Evolutionary conservation across 2,329 filamentous ascomycete species (phyloP), one percentile per base, ranked within the genome.

Genomic region (Lachnellula occidentalis): DNA sequence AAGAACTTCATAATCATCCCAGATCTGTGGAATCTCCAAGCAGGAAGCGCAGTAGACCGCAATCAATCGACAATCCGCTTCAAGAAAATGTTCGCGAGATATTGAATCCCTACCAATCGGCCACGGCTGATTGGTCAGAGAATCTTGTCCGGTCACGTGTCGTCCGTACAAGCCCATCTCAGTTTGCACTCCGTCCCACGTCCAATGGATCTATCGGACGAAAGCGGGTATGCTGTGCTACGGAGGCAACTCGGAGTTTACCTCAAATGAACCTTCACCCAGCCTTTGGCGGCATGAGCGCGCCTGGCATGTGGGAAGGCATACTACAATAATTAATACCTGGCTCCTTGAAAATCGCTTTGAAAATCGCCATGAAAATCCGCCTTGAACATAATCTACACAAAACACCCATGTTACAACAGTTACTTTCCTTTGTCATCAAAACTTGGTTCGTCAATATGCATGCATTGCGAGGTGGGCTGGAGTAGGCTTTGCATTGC

Each of bases 31-130:
- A 75, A 51, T 70, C 69, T 15, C 66, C 71, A 15, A 64, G 63
- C 66, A 61, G 63, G 55, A 88, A 88, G 74, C 79, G 85, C 61
- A 80, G 78, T 64, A 76, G 83, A 49, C 77, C 82, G 14, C 64
- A 72, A 7, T 86, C 82, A 14, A 75, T 80, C 53, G 83, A 87
- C 37, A 73, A 76, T 54, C 71, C 74, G n/a, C 73, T 85, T 8
- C 85, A 88, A 65, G 82, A 87, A 56, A 85, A 86, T 55, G 85
- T 88, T 11, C 82, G 85, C 51, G 79, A 83, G 50, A 75, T 88
- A 62, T 73, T 88, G 27, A 72, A 71, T 45, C 72, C 67, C 34
- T 69, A 60, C 42, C 58, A 54, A 41, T 45, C 57, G 45, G 39
- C 48, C 37, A 54, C 61, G 36, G 60, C 48, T 45, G 59, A 54